A percentile compares a stretch with the other conserved stretches of the same genome.
Conservation (phyloP, 768 basidiomycete genomes). For the Hericium alpestre region DNA sequence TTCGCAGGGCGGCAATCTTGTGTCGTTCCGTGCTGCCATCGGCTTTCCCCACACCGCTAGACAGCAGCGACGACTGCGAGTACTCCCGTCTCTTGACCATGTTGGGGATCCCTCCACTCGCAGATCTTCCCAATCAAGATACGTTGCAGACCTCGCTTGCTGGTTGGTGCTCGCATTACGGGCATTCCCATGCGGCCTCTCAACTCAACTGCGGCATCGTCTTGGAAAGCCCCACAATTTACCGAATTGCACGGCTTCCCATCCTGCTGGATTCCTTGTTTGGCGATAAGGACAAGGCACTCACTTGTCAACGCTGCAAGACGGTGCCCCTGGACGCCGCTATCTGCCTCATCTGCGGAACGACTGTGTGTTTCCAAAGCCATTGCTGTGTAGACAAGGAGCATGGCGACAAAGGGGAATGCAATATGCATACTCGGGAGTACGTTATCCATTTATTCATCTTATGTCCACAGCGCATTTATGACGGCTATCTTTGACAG, state of each 20-base stretch:
- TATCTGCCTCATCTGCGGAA: constrained; percentile 85
- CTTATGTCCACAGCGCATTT: background rate
- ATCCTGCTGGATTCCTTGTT: constrained; percentile 76
- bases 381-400: constrained; percentile 82
- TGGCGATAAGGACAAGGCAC: constrained; percentile 56
- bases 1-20: constrained; percentile 79
- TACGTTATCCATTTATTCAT: background rate
- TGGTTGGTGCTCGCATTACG: constrained; percentile 86
- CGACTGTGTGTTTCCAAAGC: constrained; percentile 80
- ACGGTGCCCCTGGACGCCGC: constrained; percentile 79
- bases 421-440: constrained; percentile 93
- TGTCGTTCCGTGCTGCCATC: constrained; percentile 64
- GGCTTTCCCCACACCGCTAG: constrained; percentile 36
- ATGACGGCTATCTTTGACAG: constrained; percentile 28
- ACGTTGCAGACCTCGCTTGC: constrained; percentile 82
- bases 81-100: constrained; percentile 66
- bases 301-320: constrained; percentile 68
- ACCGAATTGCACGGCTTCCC: constrained; percentile 77
- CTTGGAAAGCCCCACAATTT: constrained; percentile 74
- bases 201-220: constrained; percentile 71
- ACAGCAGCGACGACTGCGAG: constrained; percentile 45
- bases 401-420: constrained; percentile 66
- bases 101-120: constrained; percentile 71
- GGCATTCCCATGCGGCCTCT: constrained; percentile 66
- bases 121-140: constrained; percentile 72